These are phyloP conservation scores for Aspergillus affinis DNA, from an alignment of 495 filamentous ascomycete species.

Conservation along the genomic window DNA sequence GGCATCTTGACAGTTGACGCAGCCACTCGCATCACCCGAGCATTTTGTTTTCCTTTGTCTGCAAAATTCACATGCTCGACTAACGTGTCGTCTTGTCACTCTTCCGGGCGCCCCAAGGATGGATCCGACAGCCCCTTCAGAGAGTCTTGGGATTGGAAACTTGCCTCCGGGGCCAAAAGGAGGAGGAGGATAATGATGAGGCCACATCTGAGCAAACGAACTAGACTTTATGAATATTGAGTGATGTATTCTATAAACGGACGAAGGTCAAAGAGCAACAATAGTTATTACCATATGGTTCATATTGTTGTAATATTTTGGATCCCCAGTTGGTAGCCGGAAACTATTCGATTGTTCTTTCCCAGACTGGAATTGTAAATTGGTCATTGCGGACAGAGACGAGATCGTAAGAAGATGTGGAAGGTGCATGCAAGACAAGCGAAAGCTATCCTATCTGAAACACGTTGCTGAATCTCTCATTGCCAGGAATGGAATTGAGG, in stretches of 20 bases:
- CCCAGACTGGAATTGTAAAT: conserved; percentile 30
- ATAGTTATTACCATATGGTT: conserved; percentile 16
- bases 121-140: conserved; percentile 38
- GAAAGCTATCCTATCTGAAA: too few species aligned
- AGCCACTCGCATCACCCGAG: conserved; percentile 54
- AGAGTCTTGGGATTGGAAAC: conserved; percentile 44
- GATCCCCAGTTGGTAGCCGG: conserved; percentile 31
- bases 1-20: conserved; percentile 54
- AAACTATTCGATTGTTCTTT: conserved; percentile 31
- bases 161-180: conserved; percentile 21
- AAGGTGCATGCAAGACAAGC: neutral
- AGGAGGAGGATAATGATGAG: too few species aligned
- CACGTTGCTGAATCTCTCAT: too few species aligned
- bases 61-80: conserved; percentile 50
- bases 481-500: too few species aligned
- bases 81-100: conserved; percentile 44
- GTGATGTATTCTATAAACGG: neutral
- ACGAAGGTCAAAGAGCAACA: neutral
- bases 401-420: neutral
- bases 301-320: conserved; percentile 31
- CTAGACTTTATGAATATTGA: neutral
- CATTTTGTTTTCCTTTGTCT: conserved; percentile 58
- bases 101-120: conserved; percentile 36
- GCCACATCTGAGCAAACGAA: neutral
- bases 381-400: conserved; percentile 24